Evolutionary conservation across 805 yeast species (phyloP).

Genomic region (Sugiyamaella qingdaonensis): DNA sequence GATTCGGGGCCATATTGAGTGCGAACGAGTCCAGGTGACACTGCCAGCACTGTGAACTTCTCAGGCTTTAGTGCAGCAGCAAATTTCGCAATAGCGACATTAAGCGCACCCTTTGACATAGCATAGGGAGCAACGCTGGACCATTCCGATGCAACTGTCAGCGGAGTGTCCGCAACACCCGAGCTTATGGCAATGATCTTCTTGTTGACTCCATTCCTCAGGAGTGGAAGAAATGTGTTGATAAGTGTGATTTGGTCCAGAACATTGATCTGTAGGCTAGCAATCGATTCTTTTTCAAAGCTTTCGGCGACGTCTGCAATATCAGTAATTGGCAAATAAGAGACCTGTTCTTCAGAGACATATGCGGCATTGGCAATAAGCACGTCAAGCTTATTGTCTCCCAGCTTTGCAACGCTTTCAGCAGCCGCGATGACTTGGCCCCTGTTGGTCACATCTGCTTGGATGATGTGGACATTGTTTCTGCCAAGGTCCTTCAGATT

Average conservation of each 20-base stretch:
- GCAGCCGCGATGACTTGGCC: slow-evolving; percentile 12
- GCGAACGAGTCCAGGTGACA: slow-evolving; percentile 40
- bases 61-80: slow-evolving; percentile 28
- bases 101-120: slow-evolving; percentile 37
- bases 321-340: slow-evolving; percentile 9
- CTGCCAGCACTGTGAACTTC: slow-evolving; percentile 30
- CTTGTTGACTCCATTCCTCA: slow-evolving; percentile 10
- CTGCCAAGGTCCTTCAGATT: slow-evolving; percentile 10
- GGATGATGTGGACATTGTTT: slow-evolving; percentile 25
- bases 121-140: slow-evolving; percentile 26
- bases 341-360: background rate
- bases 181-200: slow-evolving; percentile 13
- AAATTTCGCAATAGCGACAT: slow-evolving; percentile 30
- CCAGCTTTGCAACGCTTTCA: slow-evolving; percentile 13
- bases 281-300: background rate
- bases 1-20: slow-evolving; percentile 25
- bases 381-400: slow-evolving; percentile 25
- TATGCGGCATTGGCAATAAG: slow-evolving; percentile 30
- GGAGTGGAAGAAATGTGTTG: slow-evolving; percentile 11
- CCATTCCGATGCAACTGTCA: slow-evolving; percentile 1
- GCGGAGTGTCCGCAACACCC: slow-evolving; percentile 3
- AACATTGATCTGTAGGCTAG: slow-evolving; percentile 1
- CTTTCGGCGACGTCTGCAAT: background rate
- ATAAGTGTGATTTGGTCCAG: background rate
- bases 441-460: slow-evolving; percentile 24